These are phyloP conservation scores for Colletotrichum sp. DNA, from an alignment of 2,329 filamentous ascomycete species.

Conservation along the genomic window DNA sequence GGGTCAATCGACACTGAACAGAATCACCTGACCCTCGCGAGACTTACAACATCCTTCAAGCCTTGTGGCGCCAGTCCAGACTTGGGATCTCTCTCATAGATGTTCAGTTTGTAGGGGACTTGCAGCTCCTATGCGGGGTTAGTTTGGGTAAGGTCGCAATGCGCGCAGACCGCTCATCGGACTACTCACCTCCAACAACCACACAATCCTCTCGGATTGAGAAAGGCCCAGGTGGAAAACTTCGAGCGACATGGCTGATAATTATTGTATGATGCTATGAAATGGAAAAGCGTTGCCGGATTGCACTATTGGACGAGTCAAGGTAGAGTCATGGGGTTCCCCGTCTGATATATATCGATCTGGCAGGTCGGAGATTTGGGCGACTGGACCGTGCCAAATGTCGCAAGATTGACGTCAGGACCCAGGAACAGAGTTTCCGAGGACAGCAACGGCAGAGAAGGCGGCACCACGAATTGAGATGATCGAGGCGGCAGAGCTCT, in stretches of 20 bases:
- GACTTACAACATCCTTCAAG: constrained; percentile 10
- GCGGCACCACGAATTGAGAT: neutral
- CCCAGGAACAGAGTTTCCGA: neutral
- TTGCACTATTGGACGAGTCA: neutral
- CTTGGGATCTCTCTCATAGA: constrained; percentile 8
- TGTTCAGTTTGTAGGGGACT: constrained; percentile 16
- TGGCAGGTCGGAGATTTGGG: neutral
- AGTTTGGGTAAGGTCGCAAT: neutral
- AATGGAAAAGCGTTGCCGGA: neutral
- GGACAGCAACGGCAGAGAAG: neutral
- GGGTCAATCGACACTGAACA: neutral
- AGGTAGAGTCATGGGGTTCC: neutral
- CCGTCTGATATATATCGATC: neutral
- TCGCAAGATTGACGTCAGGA: constrained; percentile 12
- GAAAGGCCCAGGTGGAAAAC: constrained; percentile 22
- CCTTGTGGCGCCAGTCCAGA: constrained; percentile 7
- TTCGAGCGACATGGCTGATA: constrained; percentile 18
- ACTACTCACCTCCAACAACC: constrained; percentile 17
- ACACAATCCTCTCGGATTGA: constrained; percentile 23
- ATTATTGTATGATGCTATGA: neutral
- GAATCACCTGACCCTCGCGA: neutral
- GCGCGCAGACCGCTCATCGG: neutral
- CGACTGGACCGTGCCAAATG: neutral
- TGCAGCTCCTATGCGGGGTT: constrained; percentile 5
- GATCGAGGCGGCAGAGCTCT: neutral